phyloP scores from a whole-genome alignment of 768 basidiomycete genomes.

The Suillus clintonianus region DNA sequence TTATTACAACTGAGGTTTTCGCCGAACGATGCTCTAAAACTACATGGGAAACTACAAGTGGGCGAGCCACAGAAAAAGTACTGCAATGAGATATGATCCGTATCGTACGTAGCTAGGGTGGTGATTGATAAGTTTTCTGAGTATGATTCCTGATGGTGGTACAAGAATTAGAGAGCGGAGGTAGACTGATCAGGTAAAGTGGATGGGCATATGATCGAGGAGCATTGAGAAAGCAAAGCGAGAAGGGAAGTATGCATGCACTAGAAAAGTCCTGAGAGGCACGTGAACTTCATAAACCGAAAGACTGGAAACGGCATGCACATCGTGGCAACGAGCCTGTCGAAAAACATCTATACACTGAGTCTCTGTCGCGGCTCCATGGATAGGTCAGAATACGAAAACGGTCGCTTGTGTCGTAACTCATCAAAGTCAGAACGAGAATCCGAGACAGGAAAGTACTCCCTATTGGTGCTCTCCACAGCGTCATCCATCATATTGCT shows the following conservation, averaged over 20 bases:
- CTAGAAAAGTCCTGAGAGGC: conserved; percentile 19
- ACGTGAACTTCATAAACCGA: not conserved
- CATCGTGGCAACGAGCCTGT: not conserved
- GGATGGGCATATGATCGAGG: conserved; percentile 22
- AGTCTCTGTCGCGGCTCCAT: conserved; percentile 2
- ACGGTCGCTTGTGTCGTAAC: conserved; percentile 24
- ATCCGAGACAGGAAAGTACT: conserved; percentile 38
- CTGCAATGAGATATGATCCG: conserved; percentile 12
- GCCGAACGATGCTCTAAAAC: conserved; percentile 23
- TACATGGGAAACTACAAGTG: conserved; percentile 25
- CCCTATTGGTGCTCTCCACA: conserved; percentile 7
- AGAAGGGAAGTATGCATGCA: conserved; percentile 11
- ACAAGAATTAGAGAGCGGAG: conserved; percentile 17
- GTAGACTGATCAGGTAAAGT: conserved; percentile 34
- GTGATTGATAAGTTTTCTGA: conserved; percentile 16
- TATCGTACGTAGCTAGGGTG: conserved; percentile 15
- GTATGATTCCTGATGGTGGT: conserved; percentile 8
- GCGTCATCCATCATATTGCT: not conserved
- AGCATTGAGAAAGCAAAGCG: conserved; percentile 9
- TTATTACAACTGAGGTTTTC: conserved; percentile 11
- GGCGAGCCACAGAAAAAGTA: conserved; percentile 11
- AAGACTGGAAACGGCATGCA: not conserved
- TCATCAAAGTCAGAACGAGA: conserved; percentile 35
- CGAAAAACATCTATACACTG: not conserved
- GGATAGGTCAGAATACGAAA: conserved; percentile 14